Conservation (phyloP, 768 basidiomycete genomes). For the Flagelloscypha sp. region DNA sequence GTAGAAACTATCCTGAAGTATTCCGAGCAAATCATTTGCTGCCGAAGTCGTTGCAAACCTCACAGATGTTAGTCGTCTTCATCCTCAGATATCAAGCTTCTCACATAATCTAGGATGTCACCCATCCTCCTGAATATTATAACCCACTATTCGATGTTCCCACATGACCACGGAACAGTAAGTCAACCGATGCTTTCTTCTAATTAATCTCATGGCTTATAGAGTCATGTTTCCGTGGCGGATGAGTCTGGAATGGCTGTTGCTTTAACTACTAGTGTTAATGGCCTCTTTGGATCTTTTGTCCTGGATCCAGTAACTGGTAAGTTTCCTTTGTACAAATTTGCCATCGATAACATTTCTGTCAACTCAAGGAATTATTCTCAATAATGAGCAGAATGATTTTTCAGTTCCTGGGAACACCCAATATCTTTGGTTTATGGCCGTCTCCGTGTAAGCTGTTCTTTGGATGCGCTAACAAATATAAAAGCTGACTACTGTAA, state of each 20-base stretch:
- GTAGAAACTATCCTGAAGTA: slow-evolving; percentile 51
- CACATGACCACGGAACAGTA: slow-evolving; percentile 83
- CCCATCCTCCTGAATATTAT: slow-evolving; percentile 80
- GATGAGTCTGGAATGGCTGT: slow-evolving; percentile 86
- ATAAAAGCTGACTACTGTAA: slow-evolving; percentile 18
- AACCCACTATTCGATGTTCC: slow-evolving; percentile 71
- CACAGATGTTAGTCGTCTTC: slow-evolving; percentile 58
- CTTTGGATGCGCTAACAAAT: neutral
- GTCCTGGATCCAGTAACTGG: slow-evolving; percentile 86
- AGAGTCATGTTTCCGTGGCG: slow-evolving; percentile 81
- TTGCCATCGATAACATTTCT: too few relatives aligned
- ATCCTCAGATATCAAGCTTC: slow-evolving; percentile 1
- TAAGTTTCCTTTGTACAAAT: too few relatives aligned
- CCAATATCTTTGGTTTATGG: slow-evolving; percentile 76
- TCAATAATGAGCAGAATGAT: slow-evolving; percentile 95
- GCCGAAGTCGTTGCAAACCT: slow-evolving; percentile 54
- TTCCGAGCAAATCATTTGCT: slow-evolving; percentile 63
- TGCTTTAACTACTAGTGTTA: slow-evolving; percentile 81
- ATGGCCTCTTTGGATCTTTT: slow-evolving; percentile 80
- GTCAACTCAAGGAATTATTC: too few relatives aligned
- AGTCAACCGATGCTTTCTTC: too few relatives aligned
- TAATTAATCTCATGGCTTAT: too few relatives aligned
- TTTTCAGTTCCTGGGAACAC: slow-evolving; percentile 80
- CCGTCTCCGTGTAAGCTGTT: slow-evolving; percentile 70
- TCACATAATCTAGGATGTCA: slow-evolving; percentile 48